Evolutionary conservation across 768 basidiomycete genomes (phyloP), one percentile per base, ranked within the genome.

Genomic region (Tulasnella sp.): DNA sequence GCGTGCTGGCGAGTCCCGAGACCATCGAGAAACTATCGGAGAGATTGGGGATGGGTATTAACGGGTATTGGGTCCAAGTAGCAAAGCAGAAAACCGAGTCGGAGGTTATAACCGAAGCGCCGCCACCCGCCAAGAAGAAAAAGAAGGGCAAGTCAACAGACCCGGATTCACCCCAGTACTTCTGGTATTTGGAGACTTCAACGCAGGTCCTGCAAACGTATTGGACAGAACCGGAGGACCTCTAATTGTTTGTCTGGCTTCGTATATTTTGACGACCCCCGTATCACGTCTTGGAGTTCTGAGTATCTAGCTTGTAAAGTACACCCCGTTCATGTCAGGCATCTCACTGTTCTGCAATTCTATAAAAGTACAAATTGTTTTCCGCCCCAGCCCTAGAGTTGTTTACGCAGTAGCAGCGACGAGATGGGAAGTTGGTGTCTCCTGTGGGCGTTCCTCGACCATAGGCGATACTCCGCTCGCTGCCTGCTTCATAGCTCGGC

Each of bases 401-500:
- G 20, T 51, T 32, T 51, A 75, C 13, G 61, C 76, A 16, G 23
- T 51, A 35, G 76, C 76, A 40, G 76, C 76, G 51, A 71, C 39
- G 32, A 70, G 76, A 20, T 77, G 57, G 13, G 61, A 39, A 23
- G 51, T 23, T n/a, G 44, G 44, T 23, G 76, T 13, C 23, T 77
- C 76, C 57, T 74, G 48, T n/a, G 57, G 76, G 26, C 76, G 76
- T 51, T 72, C 42, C n/a, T 77, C 61, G 13, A 77, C 2, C 67
- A 70, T 77, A 11, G 76, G 67, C 23, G 76, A 77, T 39, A 37
- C 35, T 32, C 29, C 35, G 35, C 1, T 16, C 20, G 23, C 37
- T 7, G 69, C 69, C 16, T 70, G 57, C 3, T 81, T 81, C n/a
- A 78, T 32, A 26, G 88, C 88, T 39, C 89, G 88, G 83, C 96